Percentiles rank a stretch among this genome's conserved stretches.
Conservation (phyloP, 805 yeast species). For the Brettanomyces sp. region DNA sequence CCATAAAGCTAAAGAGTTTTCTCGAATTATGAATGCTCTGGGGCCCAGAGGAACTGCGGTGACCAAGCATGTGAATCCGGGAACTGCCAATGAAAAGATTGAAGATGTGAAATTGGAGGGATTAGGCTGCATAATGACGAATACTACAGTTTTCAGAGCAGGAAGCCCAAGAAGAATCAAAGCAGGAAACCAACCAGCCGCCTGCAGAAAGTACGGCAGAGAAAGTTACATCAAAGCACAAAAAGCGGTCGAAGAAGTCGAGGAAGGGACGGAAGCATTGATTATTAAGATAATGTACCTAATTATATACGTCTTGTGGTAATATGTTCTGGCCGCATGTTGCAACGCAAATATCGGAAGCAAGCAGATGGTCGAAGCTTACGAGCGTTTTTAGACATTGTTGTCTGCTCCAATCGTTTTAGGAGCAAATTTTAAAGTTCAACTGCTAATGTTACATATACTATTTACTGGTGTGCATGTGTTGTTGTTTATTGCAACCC, state of each 20-base stretch:
- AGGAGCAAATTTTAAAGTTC: too few species aligned
- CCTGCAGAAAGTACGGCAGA: neutral
- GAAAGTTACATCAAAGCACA: conserved; percentile 1
- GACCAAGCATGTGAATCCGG: conserved; percentile 10
- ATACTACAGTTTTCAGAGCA: conserved; percentile 7
- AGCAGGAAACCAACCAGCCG: neutral
- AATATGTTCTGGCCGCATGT: too few species aligned
- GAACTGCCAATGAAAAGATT: neutral
- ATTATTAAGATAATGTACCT: neutral
- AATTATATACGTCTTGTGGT: neutral
- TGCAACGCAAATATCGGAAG: too few species aligned
- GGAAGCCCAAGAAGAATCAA: neutral
- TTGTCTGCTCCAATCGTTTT: too few species aligned
- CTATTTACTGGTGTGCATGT: too few species aligned
- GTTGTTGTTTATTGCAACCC: too few species aligned
- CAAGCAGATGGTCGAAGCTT: too few species aligned
- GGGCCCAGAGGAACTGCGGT: conserved; percentile 53
- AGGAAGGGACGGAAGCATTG: conserved; percentile 15
- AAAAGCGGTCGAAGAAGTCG: conserved; percentile 11
- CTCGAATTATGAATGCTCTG: conserved; percentile 59
- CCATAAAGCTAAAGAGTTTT: conserved; percentile 59
- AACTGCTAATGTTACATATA: too few species aligned
- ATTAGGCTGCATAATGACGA: conserved; percentile 14
- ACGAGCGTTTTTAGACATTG: too few species aligned
- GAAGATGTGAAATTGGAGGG: conserved; percentile 18